Evolutionary conservation across 1,284 basidiomycete genomes (phyloP).

Genomic region (Agroathelia rolfsii): DNA sequence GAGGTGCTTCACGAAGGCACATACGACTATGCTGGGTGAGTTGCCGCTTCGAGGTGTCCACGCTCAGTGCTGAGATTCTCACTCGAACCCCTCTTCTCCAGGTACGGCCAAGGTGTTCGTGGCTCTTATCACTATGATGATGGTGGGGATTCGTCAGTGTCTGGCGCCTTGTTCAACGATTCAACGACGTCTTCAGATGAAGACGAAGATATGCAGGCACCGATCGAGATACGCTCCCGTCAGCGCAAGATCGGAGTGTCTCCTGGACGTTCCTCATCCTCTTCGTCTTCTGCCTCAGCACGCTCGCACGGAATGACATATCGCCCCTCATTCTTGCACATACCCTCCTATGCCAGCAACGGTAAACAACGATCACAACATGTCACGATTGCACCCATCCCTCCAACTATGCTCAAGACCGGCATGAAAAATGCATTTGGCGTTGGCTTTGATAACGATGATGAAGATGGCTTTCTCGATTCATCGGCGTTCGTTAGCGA

Average conservation of each 20-base stretch:
- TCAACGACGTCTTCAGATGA: too few species aligned
- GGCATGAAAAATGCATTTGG: constrained; percentile 36
- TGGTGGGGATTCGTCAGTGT: too few species aligned
- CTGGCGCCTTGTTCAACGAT: too few species aligned
- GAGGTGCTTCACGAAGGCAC: too few species aligned
- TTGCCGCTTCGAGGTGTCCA: too few species aligned
- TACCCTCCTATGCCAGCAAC: constrained; percentile 28
- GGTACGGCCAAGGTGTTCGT: too few species aligned
- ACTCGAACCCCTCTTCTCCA: too few species aligned
- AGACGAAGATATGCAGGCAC: background rate
- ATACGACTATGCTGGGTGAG: too few species aligned
- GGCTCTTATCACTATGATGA: too few species aligned
- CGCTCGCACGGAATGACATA: constrained; percentile 19
- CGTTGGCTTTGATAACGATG: too few species aligned
- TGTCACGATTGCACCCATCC: constrained; percentile 89
- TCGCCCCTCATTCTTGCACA: constrained; percentile 26
- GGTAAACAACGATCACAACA: constrained; percentile 48
- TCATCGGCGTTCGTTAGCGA: constrained; percentile 13
- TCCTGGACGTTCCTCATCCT: constrained; percentile 24
- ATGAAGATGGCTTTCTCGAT: constrained; percentile 32
- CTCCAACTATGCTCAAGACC: constrained; percentile 89
- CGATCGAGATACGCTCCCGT: constrained; percentile 18
- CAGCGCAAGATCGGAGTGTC: constrained; percentile 17
- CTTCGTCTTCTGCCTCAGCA: constrained; percentile 29
- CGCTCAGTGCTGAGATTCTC: too few species aligned